Base-by-base conservation (phyloP, 148 eudicot species). In the Cornus kousa region DNA sequence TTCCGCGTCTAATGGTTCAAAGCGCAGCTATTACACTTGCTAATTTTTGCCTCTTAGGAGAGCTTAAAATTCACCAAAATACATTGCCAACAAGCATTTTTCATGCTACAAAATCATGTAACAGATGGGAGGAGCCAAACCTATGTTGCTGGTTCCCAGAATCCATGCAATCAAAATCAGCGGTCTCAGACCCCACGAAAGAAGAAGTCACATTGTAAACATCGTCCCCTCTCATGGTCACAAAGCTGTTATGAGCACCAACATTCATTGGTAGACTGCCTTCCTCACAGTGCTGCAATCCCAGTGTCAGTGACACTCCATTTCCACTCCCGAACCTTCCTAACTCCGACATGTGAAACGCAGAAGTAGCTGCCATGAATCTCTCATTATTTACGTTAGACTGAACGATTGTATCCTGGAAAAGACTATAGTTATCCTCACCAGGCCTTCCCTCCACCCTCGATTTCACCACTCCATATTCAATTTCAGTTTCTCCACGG, bases 21-120 rank as follows among this genome's bases (percentile, higher is more conserved):
- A 71, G 60, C 70, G 22, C 10, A 46, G 50, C 35, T 64, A 72
- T 72, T 3, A 40, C 23, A 69, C 70, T 24, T 6, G 1, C 28
- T 24, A 24, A 39, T 64, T 76, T 48, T 68, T 71, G 19, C 7
- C 72, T 64, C 17, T 20, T 20, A 46, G 78, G 50, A 33, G 72
- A 76, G 79, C 79, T 35, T 35, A 31, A 75, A 64, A 39, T n/a
- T n/a, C 77, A 22, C 70, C n/a, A 65, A 75, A 67, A 33, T 17
- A 62, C 71, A 66, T 33, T 66, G 8, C 72, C 79, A 76, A 4
- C 43, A 19, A 75, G 48, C 35, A 50, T 16, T 64, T 32, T 19
- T 81, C 40, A 81, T 55, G 80, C 83, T 37, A 81, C 80, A 72
- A 81, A 81, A 77, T 81, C 83, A 77, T 72, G 80, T 39, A 81